A percentile compares a stretch with the other conserved stretches of the same genome.
These are phyloP conservation scores for Pisolithus tinctorius DNA, from an alignment of 768 basidiomycete species.

Conservation along the genomic window DNA sequence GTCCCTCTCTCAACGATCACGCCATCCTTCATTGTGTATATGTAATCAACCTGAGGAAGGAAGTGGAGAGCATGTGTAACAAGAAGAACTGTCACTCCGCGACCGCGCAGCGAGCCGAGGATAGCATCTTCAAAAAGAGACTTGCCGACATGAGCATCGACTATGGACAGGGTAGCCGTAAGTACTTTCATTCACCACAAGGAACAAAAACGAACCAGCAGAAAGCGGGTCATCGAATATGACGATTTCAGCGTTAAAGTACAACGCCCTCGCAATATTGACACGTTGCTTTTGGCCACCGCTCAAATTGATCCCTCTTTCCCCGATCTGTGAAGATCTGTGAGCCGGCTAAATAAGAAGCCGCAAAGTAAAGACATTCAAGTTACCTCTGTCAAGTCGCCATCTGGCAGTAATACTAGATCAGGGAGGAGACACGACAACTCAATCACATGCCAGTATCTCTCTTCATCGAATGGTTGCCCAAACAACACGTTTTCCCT, in stretches of 20 bases:
- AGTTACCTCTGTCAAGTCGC: conserved; percentile 64
- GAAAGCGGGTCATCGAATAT: conserved; percentile 62
- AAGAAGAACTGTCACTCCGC: conserved; percentile 45
- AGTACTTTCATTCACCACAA: not conserved
- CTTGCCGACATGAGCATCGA: conserved; percentile 71
- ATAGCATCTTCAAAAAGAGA: conserved; percentile 64
- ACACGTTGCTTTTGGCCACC: conserved; percentile 66
- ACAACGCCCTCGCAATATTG: conserved; percentile 66
- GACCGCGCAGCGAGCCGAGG: conserved; percentile 34
- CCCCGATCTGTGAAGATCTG: conserved; percentile 45
- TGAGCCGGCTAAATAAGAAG: not conserved
- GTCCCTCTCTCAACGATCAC: conserved; percentile 44
- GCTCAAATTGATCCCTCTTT: conserved; percentile 61
- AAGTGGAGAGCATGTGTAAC: conserved; percentile 54
- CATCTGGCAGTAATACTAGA: conserved; percentile 57
- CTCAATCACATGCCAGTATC: conserved; percentile 59
- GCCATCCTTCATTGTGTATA: conserved; percentile 41
- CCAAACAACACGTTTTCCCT: conserved; percentile 67
- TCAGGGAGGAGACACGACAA: conserved; percentile 57
- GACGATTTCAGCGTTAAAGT: conserved; percentile 55
- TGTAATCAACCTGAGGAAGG: conserved; percentile 43
- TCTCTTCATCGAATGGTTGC: conserved; percentile 52
- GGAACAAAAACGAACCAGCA: conserved; percentile 35
- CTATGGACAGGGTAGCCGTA: conserved; percentile 19
- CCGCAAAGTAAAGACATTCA: not conserved